These are phyloP conservation scores for Plasmodium relictum DNA, from an alignment of 169 alveolate genomes.

Conservation along the genomic window DNA sequence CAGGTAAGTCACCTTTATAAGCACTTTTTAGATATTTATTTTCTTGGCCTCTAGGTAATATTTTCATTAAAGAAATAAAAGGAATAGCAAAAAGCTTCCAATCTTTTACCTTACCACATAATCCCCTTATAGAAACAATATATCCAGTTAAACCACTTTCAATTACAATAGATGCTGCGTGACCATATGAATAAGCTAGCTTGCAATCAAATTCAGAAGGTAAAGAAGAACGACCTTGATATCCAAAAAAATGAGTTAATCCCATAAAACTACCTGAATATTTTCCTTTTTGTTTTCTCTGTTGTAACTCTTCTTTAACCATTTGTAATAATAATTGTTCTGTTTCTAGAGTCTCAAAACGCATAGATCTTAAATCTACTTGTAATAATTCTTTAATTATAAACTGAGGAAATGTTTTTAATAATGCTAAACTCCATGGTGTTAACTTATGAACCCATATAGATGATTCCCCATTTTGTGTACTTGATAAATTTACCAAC, in stretches of 20 bases:
- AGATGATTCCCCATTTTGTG: slow-evolving; percentile 19
- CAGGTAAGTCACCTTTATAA: slow-evolving; percentile 89
- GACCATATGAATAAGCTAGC: slow-evolving; percentile 96
- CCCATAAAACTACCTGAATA: slow-evolving; percentile 96
- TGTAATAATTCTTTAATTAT: slow-evolving; percentile 93
- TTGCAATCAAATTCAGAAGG: slow-evolving; percentile 97
- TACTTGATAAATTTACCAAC: slow-evolving; percentile 43
- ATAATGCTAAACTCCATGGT: slow-evolving; percentile 96
- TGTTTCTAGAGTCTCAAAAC: slow-evolving; percentile 91
- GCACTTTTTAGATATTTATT: slow-evolving; percentile 61
- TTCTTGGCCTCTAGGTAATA: slow-evolving; percentile 85
- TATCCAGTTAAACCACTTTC: slow-evolving; percentile 96
- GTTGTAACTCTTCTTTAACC: slow-evolving; percentile 94
- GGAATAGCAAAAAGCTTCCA: slow-evolving; percentile 98
- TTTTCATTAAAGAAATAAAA: slow-evolving; percentile 89
- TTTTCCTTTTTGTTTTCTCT: slow-evolving; percentile 91
- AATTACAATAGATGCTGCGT: slow-evolving; percentile 94
- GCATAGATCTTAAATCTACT: slow-evolving; percentile 85
- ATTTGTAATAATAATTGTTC: slow-evolving; percentile 95
- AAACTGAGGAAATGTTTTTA: slow-evolving; percentile 94
- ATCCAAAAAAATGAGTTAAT: slow-evolving; percentile 97
- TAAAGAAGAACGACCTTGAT: slow-evolving; percentile 98
- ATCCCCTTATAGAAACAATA: slow-evolving; percentile 94
- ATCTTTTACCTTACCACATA: slow-evolving; percentile 91
- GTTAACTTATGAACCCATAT: slow-evolving; percentile 87